Conservation (phyloP, 768 basidiomycete species). For the Sarcodon aspratus region DNA sequence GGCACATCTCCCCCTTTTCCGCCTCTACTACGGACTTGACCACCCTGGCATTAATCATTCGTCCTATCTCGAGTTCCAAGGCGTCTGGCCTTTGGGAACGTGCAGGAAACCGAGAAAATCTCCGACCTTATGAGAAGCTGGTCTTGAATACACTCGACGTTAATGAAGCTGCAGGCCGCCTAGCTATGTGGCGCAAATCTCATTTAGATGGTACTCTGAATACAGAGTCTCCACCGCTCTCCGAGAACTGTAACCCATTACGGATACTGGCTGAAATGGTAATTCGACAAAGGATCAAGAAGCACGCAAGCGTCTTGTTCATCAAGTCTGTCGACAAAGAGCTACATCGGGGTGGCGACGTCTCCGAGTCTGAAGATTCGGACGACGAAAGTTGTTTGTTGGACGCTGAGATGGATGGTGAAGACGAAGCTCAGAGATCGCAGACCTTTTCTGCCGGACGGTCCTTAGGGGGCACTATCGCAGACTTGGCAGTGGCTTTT, state of each 20-base stretch:
- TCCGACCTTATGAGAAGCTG: conserved; percentile 38
- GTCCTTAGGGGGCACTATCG: conserved; percentile 49
- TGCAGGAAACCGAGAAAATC: conserved; percentile 18
- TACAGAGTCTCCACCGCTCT: conserved; percentile 13
- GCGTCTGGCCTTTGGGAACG: conserved; percentile 35
- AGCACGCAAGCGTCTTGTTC: conserved; percentile 45
- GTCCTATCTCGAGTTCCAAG: conserved; percentile 29
- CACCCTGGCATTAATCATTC: conserved; percentile 46
- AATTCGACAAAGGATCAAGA: conserved; percentile 39
- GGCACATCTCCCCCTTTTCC: conserved; percentile 25
- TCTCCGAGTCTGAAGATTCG: conserved; percentile 6
- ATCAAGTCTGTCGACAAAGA: conserved; percentile 24
- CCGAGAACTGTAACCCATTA: conserved; percentile 23
- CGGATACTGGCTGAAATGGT: conserved; percentile 38
- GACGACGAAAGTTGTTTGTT: conserved; percentile 7
- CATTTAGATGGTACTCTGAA: conserved; percentile 10
- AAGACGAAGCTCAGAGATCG: conserved; percentile 28
- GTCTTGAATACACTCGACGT: conserved; percentile 41
- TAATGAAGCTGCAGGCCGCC: conserved; percentile 36
- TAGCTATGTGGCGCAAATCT: conserved; percentile 20
- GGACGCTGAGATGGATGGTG: conserved; percentile 18
- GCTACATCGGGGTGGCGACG: not conserved
- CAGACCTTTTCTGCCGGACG: conserved; percentile 46
- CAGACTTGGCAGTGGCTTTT: conserved; percentile 39
- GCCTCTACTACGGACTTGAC: conserved; percentile 36